These are phyloP conservation scores for Daldinia decipiens DNA, from an alignment of 495 filamentous ascomycete species.

Conservation along the genomic window DNA sequence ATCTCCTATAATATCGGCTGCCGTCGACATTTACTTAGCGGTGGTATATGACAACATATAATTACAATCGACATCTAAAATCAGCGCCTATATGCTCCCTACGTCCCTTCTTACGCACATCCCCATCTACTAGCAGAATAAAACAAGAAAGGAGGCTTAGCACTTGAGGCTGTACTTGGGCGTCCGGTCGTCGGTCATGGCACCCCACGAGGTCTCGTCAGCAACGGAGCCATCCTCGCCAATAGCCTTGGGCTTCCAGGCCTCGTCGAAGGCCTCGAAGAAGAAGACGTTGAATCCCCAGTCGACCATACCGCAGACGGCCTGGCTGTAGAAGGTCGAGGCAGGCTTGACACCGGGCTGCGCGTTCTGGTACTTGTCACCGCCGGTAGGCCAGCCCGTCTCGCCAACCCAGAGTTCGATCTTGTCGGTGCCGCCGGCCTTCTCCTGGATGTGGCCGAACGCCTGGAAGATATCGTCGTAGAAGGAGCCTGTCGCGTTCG, in stretches of 20 bases:
- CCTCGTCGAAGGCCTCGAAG: slow-evolving; percentile 86
- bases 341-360: slow-evolving; percentile 70
- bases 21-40: slow-evolving; percentile 15
- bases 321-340: slow-evolving; percentile 69
- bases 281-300: slow-evolving; percentile 83
- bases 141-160: slow-evolving; percentile 37
- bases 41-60: slow-evolving; percentile 36
- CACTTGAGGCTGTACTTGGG: slow-evolving; percentile 73
- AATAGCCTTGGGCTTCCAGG: slow-evolving; percentile 77
- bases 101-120: neutral
- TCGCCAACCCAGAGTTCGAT: slow-evolving; percentile 81
- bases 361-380: slow-evolving; percentile 71
- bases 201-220: slow-evolving; percentile 83
- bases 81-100: slow-evolving; percentile 11
- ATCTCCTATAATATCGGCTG: slow-evolving; percentile 11
- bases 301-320: slow-evolving; percentile 75
- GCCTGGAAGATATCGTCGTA: slow-evolving; percentile 80
- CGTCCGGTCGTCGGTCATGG: slow-evolving; percentile 70
- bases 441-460: slow-evolving; percentile 71
- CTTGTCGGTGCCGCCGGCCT: slow-evolving; percentile 63
- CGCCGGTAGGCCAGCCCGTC: slow-evolving; percentile 69
- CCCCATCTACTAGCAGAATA: slow-evolving; percentile 10
- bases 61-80: slow-evolving; percentile 22
- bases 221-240: slow-evolving; percentile 73
- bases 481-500: slow-evolving; percentile 74